Percentiles rank a stretch among this genome's conserved stretches.
These are phyloP conservation scores for Oldenlandia corymbosa DNA, from an alignment of 257 asterid genomes.

Conservation along the genomic window DNA sequence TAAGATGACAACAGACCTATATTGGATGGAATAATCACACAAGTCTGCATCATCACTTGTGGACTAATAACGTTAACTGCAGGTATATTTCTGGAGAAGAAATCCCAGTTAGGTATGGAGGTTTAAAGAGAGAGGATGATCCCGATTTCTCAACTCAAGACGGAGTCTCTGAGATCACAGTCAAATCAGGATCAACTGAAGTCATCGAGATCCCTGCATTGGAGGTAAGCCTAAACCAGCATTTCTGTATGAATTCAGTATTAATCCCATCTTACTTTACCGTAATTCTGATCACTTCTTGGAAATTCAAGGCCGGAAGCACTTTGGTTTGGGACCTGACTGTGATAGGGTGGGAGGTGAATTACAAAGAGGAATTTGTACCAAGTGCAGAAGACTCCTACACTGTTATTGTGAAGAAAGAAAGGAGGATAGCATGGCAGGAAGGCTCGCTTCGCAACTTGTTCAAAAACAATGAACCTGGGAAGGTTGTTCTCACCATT, in stretches of 20 bases:
- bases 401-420: constrained; percentile 45
- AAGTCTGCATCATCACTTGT: not conserved
- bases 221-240: constrained; percentile 26
- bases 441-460: constrained; percentile 44
- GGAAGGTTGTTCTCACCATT: constrained; percentile 44
- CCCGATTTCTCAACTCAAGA: constrained; percentile 46
- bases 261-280: no score
- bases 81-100: constrained; percentile 49
- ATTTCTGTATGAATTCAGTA: no score
- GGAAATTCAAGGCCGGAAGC: constrained; percentile 29
- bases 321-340: constrained; percentile 50
- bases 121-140: constrained; percentile 42
- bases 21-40: not conserved
- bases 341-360: constrained; percentile 57
- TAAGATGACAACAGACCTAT: constrained; percentile 16
- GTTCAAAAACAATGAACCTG: constrained; percentile 42
- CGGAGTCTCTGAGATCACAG: constrained; percentile 30
- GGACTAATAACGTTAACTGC: not conserved
- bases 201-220: constrained; percentile 44
- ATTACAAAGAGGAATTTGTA: constrained; percentile 58
- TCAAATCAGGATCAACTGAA: constrained; percentile 43
- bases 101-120: constrained; percentile 48
- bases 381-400: constrained; percentile 45
- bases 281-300: no score
- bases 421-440: constrained; percentile 37